Conservation (phyloP, 176 grass and related monocot species). For the Aegilops bicornis region DNA sequence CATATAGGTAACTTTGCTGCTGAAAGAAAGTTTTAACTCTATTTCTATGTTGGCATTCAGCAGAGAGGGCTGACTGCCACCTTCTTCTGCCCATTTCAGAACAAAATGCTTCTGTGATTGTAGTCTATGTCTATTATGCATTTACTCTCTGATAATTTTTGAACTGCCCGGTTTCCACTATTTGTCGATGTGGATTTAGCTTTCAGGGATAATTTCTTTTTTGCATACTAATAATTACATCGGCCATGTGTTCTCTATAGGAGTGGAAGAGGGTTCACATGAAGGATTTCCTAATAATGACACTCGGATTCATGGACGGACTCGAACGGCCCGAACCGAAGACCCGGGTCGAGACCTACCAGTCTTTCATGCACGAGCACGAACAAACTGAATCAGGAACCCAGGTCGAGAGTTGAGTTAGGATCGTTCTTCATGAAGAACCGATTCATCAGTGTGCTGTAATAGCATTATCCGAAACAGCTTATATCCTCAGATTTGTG, state of each 20-base stretch:
- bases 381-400: conserved; percentile 51
- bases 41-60: neutral
- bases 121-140: neutral
- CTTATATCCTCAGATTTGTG: neutral
- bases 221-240: neutral
- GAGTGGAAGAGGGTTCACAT: conserved; percentile 78
- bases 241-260: conserved; percentile 19
- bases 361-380: conserved; percentile 60
- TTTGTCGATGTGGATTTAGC: neutral
- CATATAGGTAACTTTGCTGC: neutral
- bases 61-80: neutral
- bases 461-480: conserved; percentile 15
- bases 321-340: conserved; percentile 51
- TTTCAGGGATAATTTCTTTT: neutral
- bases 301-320: conserved; percentile 55
- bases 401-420: conserved; percentile 33
- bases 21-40: neutral
- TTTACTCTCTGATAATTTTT: neutral
- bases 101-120: neutral
- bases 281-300: conserved; percentile 83
- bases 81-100: neutral
- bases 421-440: conserved; percentile 23
- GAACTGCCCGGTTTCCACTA: neutral
- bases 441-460: neutral
- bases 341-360: conserved; percentile 70